Evolutionary conservation across 441 rosid species (phyloP).

Genomic region (Daphne laureola): DNA sequence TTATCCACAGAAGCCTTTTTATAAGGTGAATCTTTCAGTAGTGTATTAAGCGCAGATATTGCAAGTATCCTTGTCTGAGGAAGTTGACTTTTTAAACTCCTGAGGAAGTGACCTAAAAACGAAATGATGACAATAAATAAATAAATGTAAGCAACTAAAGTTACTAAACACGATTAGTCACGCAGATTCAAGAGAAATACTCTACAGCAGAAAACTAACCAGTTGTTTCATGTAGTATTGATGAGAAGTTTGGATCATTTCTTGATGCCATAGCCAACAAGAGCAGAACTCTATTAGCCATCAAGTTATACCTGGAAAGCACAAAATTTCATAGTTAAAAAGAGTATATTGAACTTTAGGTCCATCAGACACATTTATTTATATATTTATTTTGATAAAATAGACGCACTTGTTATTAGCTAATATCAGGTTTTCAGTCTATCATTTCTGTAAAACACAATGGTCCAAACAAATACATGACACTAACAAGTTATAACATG

Average conservation of each 20-base stretch:
- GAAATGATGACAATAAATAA: conserved; percentile 21
- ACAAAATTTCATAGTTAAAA: neutral
- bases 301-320: conserved; percentile 78
- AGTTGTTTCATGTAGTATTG: conserved; percentile 80
- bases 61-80: conserved; percentile 99
- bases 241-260: conserved; percentile 61
- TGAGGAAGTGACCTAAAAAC: conserved; percentile 87
- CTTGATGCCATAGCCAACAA: conserved; percentile 90
- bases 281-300: conserved; percentile 98
- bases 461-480: too few species aligned
- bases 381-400: too few species aligned
- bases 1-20: conserved; percentile 56
- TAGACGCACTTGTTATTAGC: neutral
- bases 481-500: too few species aligned
- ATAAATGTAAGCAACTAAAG: conserved; percentile 6
- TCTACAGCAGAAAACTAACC: conserved; percentile 42
- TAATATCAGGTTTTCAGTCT: too few species aligned
- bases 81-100: conserved; percentile 95
- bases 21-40: conserved; percentile 94
- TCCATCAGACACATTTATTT: conserved; percentile 1
- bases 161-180: conserved; percentile 6
- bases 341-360: conserved; percentile 11
- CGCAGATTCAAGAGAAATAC: conserved; percentile 13
- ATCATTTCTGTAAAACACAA: too few species aligned
- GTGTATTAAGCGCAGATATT: conserved; percentile 92